These are phyloP conservation scores for Gossypium aridum DNA, from an alignment of 441 rosid genomes.

Conservation along the genomic window DNA sequence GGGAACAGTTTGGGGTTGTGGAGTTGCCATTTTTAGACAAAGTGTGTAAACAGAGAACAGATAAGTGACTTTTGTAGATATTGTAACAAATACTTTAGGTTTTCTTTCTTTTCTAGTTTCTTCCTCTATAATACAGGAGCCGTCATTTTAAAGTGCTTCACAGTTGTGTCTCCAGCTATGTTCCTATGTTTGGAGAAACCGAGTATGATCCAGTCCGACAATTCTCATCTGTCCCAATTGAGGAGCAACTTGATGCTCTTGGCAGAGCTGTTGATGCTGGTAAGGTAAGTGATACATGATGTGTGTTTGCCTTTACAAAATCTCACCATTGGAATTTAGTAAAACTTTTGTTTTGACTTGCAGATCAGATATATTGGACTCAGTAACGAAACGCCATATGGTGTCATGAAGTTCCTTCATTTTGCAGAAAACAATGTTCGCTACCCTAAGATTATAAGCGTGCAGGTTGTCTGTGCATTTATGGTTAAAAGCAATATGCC, in stretches of 20 bases:
- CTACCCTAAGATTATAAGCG: slow-evolving; percentile 38
- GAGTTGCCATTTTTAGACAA: background rate
- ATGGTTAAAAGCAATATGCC: background rate
- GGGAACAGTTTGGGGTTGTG: background rate
- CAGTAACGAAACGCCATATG: slow-evolving; percentile 62
- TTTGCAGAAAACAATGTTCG: slow-evolving; percentile 31
- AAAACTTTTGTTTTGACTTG: slow-evolving; percentile 9
- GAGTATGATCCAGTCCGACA: slow-evolving; percentile 45
- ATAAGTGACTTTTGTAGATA: background rate
- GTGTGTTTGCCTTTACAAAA: slow-evolving; percentile 2
- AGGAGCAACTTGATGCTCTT: slow-evolving; percentile 60
- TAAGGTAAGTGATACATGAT: slow-evolving; percentile 27
- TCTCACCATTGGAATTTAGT: background rate
- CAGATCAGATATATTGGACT: slow-evolving; percentile 58
- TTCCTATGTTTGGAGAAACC: slow-evolving; percentile 63
- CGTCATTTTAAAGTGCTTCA: background rate
- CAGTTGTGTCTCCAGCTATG: slow-evolving; percentile 33
- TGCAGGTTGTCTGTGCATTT: slow-evolving; percentile 38
- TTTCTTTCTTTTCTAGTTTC: background rate
- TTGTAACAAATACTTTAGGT: background rate
- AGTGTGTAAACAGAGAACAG: background rate
- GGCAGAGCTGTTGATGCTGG: slow-evolving; percentile 46
- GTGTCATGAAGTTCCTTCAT: slow-evolving; percentile 52
- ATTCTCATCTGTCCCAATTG: slow-evolving; percentile 35
- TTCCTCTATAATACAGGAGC: background rate